Percentiles rank a stretch among this genome's conserved stretches.
phyloP scores from a whole-genome alignment of 768 basidiomycete species.

The Pulveroboletus sp. region DNA sequence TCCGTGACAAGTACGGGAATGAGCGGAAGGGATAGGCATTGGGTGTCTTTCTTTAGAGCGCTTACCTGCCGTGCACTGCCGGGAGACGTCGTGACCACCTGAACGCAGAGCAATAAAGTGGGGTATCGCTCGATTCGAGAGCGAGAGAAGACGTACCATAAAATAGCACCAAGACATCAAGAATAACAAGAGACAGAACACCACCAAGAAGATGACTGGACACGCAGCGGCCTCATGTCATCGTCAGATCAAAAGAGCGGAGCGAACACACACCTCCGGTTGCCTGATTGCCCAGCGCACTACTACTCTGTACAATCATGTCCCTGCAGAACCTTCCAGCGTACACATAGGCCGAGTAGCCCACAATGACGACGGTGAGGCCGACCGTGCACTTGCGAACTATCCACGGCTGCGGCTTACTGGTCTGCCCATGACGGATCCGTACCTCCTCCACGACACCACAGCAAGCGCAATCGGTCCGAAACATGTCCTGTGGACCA shows the following conservation, averaged over 20 bases:
- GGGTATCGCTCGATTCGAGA: neutral
- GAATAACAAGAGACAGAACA: conserved; percentile 58
- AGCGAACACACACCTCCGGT: conserved; percentile 59
- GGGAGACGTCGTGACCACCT: conserved; percentile 65
- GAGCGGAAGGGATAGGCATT: conserved; percentile 1
- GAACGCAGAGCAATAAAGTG: neutral
- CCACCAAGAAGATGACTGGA: conserved; percentile 61
- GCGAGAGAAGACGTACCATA: conserved; percentile 42
- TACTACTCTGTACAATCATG: conserved; percentile 49
- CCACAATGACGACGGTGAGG: conserved; percentile 55
- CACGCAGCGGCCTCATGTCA: conserved; percentile 2
- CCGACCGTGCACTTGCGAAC: conserved; percentile 63
- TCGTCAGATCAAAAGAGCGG: neutral
- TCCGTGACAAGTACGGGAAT: conserved; percentile 4
- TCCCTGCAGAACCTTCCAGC: conserved; percentile 65
- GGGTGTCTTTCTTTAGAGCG: conserved; percentile 2
- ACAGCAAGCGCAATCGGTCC: conserved; percentile 33
- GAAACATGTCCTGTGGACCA: conserved; percentile 14
- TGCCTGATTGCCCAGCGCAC: conserved; percentile 43
- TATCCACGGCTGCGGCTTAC: conserved; percentile 66
- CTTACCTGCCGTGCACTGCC: conserved; percentile 66
- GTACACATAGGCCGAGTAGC: conserved; percentile 75
- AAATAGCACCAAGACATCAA: conserved; percentile 78
- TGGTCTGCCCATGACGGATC: conserved; percentile 34
- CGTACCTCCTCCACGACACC: conserved; percentile 51